Base-by-base conservation (phyloP, 2,329 filamentous ascomycete species). In the Karstenula rhodostoma region DNA sequence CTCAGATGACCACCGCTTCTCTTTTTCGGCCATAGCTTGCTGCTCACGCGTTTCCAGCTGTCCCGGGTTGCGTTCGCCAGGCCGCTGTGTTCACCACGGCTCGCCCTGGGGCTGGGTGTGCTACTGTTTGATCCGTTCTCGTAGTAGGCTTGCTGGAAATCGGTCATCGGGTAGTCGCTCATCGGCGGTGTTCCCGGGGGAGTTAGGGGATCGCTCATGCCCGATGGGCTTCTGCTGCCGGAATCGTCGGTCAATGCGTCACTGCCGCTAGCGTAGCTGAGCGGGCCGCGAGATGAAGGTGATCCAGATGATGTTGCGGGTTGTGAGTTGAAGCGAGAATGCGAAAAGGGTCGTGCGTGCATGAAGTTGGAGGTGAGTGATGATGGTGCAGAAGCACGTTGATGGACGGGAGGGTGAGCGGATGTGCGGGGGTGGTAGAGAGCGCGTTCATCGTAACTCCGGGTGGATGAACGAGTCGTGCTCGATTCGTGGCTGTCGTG, bases 111-210 rank as follows among this genome's bases (percentile, higher is more conserved):
- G 58, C 77, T 79, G 22, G 76, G 75, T 0, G 75, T 78, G 57
- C 73, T 73, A 46, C 73, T 74, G 52, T 65, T 67, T 3, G 73
- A 67, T 42, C 72, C 71, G 37, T 59, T 70, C 55, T 78, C 74
- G 61, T 74, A 74, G 59, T 77, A 77, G 27, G 72, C 70, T 42
- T 75, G 73, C 27, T 75, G 68, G 46, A 72, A 75, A 50, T 79
- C 77, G 12, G 62, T 68, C 73, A 77, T 74, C 6, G 90, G 90
- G 40, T 75, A 75, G 49, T 77, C 73, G 63, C 66, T 75, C 35
- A 91, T 91, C 0, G 90, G 90, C 0, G 91, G 91, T 5, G 91
- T 93, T 7, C 90, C 91, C 2, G 90, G 90, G 0, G 91, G 91
- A 3, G 91, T 93, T 82, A 92, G 89, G 3, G 84, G 89, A 71